Conservation (phyloP, 148 eudicot species). For the Vaccinium vitisidaea region DNA sequence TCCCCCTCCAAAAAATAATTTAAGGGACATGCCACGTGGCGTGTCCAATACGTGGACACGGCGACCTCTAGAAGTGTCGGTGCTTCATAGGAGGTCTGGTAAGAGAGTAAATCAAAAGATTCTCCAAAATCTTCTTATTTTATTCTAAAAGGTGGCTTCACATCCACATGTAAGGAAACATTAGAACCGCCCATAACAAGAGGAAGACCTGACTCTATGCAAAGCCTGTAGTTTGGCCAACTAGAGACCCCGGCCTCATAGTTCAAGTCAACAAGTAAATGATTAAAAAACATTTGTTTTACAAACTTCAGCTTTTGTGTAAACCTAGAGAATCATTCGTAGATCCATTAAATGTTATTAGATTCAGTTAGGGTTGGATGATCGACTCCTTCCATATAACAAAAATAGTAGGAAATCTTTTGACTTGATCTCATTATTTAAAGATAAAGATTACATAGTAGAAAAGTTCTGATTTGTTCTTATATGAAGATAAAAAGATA, state of each 20-base stretch:
- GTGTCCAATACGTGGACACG: too few relatives aligned
- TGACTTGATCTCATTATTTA: background rate
- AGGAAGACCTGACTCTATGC: background rate
- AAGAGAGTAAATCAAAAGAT: background rate
- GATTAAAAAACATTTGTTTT: background rate
- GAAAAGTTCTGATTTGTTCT: background rate
- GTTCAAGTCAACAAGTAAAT: background rate
- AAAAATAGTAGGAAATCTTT: background rate
- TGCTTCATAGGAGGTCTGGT: background rate
- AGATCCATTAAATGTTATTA: background rate
- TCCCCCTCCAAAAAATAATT: too few relatives aligned
- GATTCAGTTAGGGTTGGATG: background rate
- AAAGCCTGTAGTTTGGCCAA: conserved; percentile 5
- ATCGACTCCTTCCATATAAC: background rate
- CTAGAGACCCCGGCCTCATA: background rate
- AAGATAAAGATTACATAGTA: background rate
- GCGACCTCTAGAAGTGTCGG: too few relatives aligned
- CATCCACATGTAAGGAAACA: background rate
- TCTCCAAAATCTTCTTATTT: background rate
- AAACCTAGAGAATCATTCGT: background rate
- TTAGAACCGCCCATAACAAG: background rate
- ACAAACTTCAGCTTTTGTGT: background rate
- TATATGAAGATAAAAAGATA: background rate
- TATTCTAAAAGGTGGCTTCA: background rate
- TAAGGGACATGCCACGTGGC: too few relatives aligned